These are phyloP conservation scores for Echinochloa phyllopogon DNA, from an alignment of 176 grass and related monocot species.

Conservation along the genomic window DNA sequence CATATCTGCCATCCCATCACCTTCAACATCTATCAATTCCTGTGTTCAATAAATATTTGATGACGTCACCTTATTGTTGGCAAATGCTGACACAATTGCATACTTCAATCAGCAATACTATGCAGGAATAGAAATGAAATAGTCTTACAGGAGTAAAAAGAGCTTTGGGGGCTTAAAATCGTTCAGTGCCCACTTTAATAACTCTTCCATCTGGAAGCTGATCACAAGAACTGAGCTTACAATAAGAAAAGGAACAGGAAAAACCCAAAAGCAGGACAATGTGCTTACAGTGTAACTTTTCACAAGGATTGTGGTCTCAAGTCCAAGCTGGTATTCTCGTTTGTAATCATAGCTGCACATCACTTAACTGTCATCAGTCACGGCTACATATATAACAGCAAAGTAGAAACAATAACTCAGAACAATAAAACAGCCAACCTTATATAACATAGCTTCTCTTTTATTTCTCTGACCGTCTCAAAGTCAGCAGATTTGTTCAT, in stretches of 20 bases:
- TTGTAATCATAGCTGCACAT: slow-evolving; percentile 94
- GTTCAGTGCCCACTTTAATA: slow-evolving; percentile 95
- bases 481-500: slow-evolving; percentile 98
- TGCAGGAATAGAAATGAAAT: slow-evolving; percentile 2
- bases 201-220: slow-evolving; percentile 99
- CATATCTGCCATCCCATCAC: slow-evolving; percentile 98
- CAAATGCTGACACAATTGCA: background rate
- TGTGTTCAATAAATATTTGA: slow-evolving; percentile 41
- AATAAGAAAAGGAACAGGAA: slow-evolving; percentile 14
- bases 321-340: slow-evolving; percentile 89
- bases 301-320: slow-evolving; percentile 98
- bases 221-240: slow-evolving; percentile 54
- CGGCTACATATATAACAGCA: slow-evolving; percentile 24
- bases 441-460: slow-evolving; percentile 94
- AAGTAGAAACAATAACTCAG: background rate
- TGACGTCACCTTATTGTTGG: slow-evolving; percentile 25
- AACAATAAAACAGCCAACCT: slow-evolving; percentile 54
- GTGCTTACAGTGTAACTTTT: slow-evolving; percentile 96
- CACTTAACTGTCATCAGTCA: slow-evolving; percentile 37
- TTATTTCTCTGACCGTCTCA: slow-evolving; percentile 95
- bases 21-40: slow-evolving; percentile 98
- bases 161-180: slow-evolving; percentile 94
- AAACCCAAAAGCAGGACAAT: slow-evolving; percentile 31
- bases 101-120: background rate
- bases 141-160: slow-evolving; percentile 91